Base-by-base conservation (phyloP, 306 rosid genomes). In the Lagenaria siceraria region DNA sequence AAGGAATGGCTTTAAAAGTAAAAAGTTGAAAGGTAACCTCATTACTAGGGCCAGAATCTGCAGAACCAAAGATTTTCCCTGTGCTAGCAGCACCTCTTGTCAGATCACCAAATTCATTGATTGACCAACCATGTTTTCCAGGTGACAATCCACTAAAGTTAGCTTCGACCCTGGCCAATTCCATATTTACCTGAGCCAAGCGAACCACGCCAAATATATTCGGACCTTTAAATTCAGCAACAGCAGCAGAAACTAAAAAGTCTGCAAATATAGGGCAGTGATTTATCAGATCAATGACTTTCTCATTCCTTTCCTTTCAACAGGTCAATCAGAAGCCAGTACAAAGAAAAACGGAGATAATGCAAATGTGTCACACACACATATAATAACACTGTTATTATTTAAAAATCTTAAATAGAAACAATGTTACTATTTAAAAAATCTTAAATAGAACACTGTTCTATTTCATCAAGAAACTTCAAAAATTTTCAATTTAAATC, bases 141-240 rank as follows among this genome's bases (percentile, higher is more conserved):
- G 96, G 97, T 3, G 91, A 83, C 74, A 95, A 72, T 40, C 97
- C 97, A 36, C 92, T 92, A 56, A 92, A 92, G 85, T 77, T 86
- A 73, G 96, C 99, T 80, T 95, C 99, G 76, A 95, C 84, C 89
- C 96, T 89, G 59, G 96, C 89, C 82, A 95, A 83, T 79, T 90
- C 96, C 97, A 95, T 92, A 81, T 86, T 90, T 75, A 90, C 90
- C 83, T 95, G 97, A 77, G 92, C 99, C 75, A 95, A 80, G 64
- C 97, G 93, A 80, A 88, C 96, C 83, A 90, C 97, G 0, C 99
- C 99, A 80, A 89, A 89, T 81, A 91, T 80, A 19, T 80, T 58
- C 7, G 99, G 97, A 79, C 99, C 99, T 83, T 95, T 95, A 86
- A 92, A 95, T 83, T 95, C 99, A 14, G 96, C 88, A 24, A 95